Base-by-base conservation (phyloP, 2,329 filamentous ascomycete species). In the Trichoderma sp. region DNA sequence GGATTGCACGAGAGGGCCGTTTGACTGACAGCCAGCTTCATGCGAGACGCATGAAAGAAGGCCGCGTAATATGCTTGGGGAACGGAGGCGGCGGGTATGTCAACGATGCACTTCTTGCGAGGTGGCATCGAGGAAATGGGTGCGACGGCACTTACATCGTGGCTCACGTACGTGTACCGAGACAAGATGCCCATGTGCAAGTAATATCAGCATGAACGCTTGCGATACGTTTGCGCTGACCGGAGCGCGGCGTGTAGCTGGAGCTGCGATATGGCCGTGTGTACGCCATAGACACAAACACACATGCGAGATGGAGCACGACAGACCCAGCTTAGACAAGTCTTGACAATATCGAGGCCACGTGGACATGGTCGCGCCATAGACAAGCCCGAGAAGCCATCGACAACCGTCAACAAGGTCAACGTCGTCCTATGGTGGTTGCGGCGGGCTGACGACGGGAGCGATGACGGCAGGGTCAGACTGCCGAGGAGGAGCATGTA, bases 331-430 rank as follows among this genome's bases (percentile, higher is more conserved):
- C 39, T 41, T 45, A 21, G 30, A 47, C 17, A n/a, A 51, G 41
- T 52, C 41, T 62, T 48, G 58, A 45, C 34, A 61, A 61, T 61
- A 1, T 61, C 21, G 28, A 9, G 39, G 41, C 60, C 59, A 45
- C 50, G 50, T 63, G 60, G 60, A 28, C 55, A 63, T 7, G 47
- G 60, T 55, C 28, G 60, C 50, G 60, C 60, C 50, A 47, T 63
- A 50, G 41, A 55, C 50, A 26, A 41, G 47, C 50, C 48, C 34
- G 26, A 55, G n/a, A 45, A 55, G 50, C 50, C 45, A 48, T 47
- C 24, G 59, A 43, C 24, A 62, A 14, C 17, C 7, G 30, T 24
- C 17, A 41, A 24, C 48, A 19, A 26, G 54, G 21, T 14, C 30
- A 21, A 26, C 19, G 15, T 39, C 17, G 7, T 30, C 26, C n/a